Evolutionary conservation across 352 stramenopile genomes (phyloP).

Genomic region (Phytophthora pinifolia): DNA sequence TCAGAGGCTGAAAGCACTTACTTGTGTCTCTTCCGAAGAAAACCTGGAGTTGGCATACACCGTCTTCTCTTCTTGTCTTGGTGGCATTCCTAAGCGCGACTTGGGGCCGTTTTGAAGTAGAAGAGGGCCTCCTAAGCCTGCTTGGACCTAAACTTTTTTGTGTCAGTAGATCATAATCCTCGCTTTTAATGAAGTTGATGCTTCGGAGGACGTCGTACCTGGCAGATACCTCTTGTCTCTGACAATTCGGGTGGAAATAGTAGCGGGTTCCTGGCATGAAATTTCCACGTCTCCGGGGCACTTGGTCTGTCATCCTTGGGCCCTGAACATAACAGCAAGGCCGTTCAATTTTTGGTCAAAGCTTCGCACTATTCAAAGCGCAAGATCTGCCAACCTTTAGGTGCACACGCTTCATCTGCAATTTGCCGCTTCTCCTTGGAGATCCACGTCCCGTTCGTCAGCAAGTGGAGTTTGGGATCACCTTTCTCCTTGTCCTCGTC

Average conservation of each 20-base stretch:
- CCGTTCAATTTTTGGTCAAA: slow-evolving; percentile 4
- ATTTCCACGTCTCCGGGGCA: slow-evolving; percentile 74
- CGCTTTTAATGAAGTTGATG: no score
- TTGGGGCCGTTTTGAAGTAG: slow-evolving; percentile 51
- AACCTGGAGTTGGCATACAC: slow-evolving; percentile 84
- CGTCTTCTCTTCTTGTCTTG: slow-evolving; percentile 43
- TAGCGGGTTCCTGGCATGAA: slow-evolving; percentile 72
- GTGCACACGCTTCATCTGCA: slow-evolving; percentile 56
- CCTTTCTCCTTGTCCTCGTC: slow-evolving; percentile 50
- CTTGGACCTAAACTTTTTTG: slow-evolving; percentile 23
- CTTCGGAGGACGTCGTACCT: no score
- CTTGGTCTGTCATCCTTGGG: slow-evolving; percentile 57
- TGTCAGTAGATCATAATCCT: not conserved
- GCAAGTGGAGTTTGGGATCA: slow-evolving; percentile 69
- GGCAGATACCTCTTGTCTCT: slow-evolving; percentile 57
- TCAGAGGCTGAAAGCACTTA: slow-evolving; percentile 10
- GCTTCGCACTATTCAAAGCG: no score
- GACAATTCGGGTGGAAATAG: slow-evolving; percentile 74
- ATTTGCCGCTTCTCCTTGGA: slow-evolving; percentile 59
- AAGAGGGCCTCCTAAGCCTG: slow-evolving; percentile 13
- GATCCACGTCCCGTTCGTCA: slow-evolving; percentile 74
- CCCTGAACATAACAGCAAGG: slow-evolving; percentile 29
- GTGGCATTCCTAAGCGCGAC: slow-evolving; percentile 21
- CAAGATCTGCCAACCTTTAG: no score
- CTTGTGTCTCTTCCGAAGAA: slow-evolving; percentile 20